A percentile compares a stretch with the other conserved stretches of the same genome.
These are phyloP conservation scores for Oryza punctata DNA, from an alignment of 176 grass and related monocot species.

Conservation along the genomic window DNA sequence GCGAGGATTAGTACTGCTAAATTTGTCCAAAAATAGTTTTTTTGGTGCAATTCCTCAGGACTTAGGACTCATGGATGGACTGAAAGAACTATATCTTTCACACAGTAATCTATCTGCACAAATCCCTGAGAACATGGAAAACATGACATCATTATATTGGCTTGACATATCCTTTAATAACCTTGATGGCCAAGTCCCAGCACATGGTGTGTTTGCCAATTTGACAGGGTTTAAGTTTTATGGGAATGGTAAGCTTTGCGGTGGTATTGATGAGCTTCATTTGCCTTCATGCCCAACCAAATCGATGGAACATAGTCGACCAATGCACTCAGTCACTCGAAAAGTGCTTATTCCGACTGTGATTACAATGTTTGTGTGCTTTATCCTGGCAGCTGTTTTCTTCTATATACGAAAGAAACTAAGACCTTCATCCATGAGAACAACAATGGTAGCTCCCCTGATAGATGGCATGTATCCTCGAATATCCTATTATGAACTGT, in stretches of 20 bases:
- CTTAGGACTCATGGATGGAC: slow-evolving; percentile 49
- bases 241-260: slow-evolving; percentile 53
- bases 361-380: not conserved
- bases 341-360: slow-evolving; percentile 3
- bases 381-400: slow-evolving; percentile 4
- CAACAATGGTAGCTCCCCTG: not conserved
- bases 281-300: slow-evolving; percentile 39
- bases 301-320: not conserved
- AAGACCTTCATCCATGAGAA: not conserved
- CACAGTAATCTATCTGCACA: slow-evolving; percentile 48
- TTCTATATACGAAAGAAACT: not conserved
- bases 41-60: slow-evolving; percentile 52
- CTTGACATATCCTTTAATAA: slow-evolving; percentile 62
- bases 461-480: not conserved
- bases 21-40: slow-evolving; percentile 50
- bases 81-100: slow-evolving; percentile 51
- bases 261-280: slow-evolving; percentile 41
- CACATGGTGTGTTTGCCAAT: slow-evolving; percentile 50
- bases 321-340: not conserved
- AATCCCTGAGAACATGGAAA: slow-evolving; percentile 43
- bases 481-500: slow-evolving; percentile 44
- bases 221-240: slow-evolving; percentile 33
- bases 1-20: slow-evolving; percentile 46
- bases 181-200: slow-evolving; percentile 51
- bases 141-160: slow-evolving; percentile 24